These are phyloP conservation scores for Fragilaria radians DNA, from an alignment of 108 stramenopile species.

Conservation along the genomic window DNA sequence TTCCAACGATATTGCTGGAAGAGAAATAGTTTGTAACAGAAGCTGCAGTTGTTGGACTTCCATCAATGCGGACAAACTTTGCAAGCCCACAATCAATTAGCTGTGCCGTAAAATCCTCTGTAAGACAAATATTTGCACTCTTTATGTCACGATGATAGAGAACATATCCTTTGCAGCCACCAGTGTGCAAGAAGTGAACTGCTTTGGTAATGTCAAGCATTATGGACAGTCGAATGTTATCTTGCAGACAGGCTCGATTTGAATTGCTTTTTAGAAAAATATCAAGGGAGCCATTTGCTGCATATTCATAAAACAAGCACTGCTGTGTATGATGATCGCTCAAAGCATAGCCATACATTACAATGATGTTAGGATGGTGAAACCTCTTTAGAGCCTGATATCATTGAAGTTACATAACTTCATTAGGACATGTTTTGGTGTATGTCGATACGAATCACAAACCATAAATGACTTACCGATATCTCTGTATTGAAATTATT, in stretches of 20 bases:
- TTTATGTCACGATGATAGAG: constrained; percentile 1
- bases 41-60: neutral
- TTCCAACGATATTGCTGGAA: neutral
- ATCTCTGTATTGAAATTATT: too few species aligned
- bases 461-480: too few species aligned
- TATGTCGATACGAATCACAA: too few species aligned
- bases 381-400: constrained; percentile 4
- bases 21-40: neutral
- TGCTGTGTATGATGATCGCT: neutral
- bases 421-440: too few species aligned
- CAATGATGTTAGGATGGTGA: constrained; percentile 6
- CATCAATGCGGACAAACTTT: neutral
- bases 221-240: neutral
- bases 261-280: neutral
- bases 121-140: constrained; percentile 4
- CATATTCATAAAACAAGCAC: neutral
- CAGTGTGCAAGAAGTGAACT: neutral
- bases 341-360: neutral
- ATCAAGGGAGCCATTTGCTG: constrained; percentile 3
- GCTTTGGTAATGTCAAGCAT: neutral
- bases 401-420: too few species aligned
- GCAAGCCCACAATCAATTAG: constrained; percentile 6
- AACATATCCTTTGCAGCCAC: neutral
- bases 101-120: neutral
- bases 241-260: neutral